A percentile compares a stretch with the other conserved stretches of the same genome.
Conservation (phyloP, 164 flowering plant species). For the Annona squamosa region DNA sequence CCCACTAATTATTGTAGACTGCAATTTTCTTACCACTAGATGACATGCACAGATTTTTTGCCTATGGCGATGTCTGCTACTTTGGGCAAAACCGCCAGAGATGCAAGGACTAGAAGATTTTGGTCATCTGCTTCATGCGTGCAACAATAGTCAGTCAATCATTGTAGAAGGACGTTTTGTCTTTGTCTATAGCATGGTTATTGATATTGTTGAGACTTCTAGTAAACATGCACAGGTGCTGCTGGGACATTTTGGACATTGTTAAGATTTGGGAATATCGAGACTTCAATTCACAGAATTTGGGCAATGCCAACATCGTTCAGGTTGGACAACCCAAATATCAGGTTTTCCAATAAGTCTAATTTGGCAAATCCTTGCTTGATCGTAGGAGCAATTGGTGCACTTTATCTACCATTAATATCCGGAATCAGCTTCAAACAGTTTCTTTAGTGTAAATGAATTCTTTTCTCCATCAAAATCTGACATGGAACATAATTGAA, state of each 20-base stretch:
- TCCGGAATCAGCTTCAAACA: constrained; percentile 16
- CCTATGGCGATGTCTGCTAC: no score
- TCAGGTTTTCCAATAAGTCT: constrained; percentile 9
- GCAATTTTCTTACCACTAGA: no score
- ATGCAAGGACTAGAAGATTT: no score
- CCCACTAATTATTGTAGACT: no score
- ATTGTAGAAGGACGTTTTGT: no score
- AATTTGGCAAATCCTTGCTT: constrained; percentile 15
- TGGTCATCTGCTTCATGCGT: no score
- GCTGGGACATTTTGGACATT: constrained; percentile 3
- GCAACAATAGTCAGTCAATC: no score
- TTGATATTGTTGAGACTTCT: not conserved
- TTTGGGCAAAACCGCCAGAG: no score
- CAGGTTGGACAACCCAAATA: not conserved
- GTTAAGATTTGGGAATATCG: not conserved
- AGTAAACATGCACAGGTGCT: not conserved
- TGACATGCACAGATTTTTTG: no score
- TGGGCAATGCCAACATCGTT: constrained; percentile 4
- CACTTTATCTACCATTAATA: constrained; percentile 14
- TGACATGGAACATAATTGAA: constrained; percentile 31
- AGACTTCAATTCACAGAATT: constrained; percentile 1
- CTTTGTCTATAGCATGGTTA: not conserved
- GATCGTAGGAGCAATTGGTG: constrained; percentile 12
- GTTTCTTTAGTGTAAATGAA: constrained; percentile 35
- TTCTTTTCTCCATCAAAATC: constrained; percentile 64